Base-by-base conservation (phyloP, 176 grass and related monocot species). In the Secale cereale region DNA sequence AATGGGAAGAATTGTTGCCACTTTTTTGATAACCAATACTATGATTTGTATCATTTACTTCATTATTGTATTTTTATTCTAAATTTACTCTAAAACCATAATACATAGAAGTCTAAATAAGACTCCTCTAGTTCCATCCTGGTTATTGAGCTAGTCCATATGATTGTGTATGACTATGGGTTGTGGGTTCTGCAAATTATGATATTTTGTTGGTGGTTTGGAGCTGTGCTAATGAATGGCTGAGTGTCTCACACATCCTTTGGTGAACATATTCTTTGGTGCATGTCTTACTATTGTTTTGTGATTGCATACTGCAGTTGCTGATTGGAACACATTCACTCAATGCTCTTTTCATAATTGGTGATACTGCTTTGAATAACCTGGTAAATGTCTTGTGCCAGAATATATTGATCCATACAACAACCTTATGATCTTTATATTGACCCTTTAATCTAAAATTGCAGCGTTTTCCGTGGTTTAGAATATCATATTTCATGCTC, bases 381-480 rank as follows among this genome's bases (percentile, higher is more conserved):
- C 80, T 95, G 91, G 93, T 98, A 93, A 88, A 54, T 81, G 4
- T 41, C 57, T 84, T 64, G n/a, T 62, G 3, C 28, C 9, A 60
- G 28, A 78, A 73, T 35, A 73, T 43, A 80, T 5, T 45, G 19
- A 66, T 87, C 25, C 15, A 36, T 77, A 70, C 33, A 60, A 62
- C 20, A 22, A 52, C 76, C 7, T 26, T 16, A 54, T 74, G 22
- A 59, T 57, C 10, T 81, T 31, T 75, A 9, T 70, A 68, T 81
- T 87, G 52, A 59, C 5, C 19, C 20, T 80, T 86, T 65, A 26
- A 88, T 82, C 37, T 76, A 12, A 26, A 65, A 64, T 46, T 77
- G 74, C 80, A 95, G 95, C 54, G 66, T 48, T 95, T 95, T 31
- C 93, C 91, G 0, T 98, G 95, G 95, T 98, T 95, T 90, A 82